These are phyloP conservation scores for Scytalidium sp. DNA, from an alignment of 2,329 filamentous ascomycete genomes.

Conservation along the genomic window DNA sequence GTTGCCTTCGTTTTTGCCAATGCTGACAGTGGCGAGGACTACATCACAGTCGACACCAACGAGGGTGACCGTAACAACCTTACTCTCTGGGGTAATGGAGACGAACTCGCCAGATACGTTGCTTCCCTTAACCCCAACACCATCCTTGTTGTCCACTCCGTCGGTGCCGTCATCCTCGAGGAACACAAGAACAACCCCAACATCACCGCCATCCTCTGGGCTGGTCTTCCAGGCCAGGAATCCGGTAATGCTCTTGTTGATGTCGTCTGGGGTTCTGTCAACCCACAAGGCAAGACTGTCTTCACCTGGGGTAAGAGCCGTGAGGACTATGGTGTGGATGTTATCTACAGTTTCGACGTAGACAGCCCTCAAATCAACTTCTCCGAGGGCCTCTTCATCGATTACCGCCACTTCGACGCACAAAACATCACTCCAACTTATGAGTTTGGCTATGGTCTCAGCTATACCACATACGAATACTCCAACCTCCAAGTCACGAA, in stretches of 20 bases:
- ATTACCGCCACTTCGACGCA: slow-evolving; percentile 73
- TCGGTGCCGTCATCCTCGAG: slow-evolving; percentile 74
- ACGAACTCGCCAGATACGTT: slow-evolving; percentile 77
- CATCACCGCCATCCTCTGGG: slow-evolving; percentile 80
- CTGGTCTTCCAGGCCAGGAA: slow-evolving; percentile 81
- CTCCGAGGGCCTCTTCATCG: slow-evolving; percentile 75
- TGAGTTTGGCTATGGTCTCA: slow-evolving; percentile 79
- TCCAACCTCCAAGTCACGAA: slow-evolving; percentile 52
- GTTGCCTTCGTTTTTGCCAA: slow-evolving; percentile 88
- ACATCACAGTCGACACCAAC: slow-evolving; percentile 78
- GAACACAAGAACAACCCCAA: slow-evolving; percentile 75
- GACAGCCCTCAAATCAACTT: slow-evolving; percentile 67
- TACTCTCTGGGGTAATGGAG: slow-evolving; percentile 81
- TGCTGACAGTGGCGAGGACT: slow-evolving; percentile 81
- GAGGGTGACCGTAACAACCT: slow-evolving; percentile 88
- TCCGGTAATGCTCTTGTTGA: slow-evolving; percentile 77
- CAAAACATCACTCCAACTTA: slow-evolving; percentile 63
- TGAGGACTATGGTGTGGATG: slow-evolving; percentile 38
- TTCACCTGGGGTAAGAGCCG: slow-evolving; percentile 71
- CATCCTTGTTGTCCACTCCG: slow-evolving; percentile 85
- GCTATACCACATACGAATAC: slow-evolving; percentile 76
- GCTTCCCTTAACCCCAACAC: slow-evolving; percentile 79
- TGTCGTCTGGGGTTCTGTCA: slow-evolving; percentile 75
- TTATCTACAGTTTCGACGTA: slow-evolving; percentile 37
- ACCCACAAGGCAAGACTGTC: slow-evolving; percentile 71